Evolutionary conservation across 495 filamentous ascomycete species (phyloP).

Genomic region (Clohesyomyces aquaticus): DNA sequence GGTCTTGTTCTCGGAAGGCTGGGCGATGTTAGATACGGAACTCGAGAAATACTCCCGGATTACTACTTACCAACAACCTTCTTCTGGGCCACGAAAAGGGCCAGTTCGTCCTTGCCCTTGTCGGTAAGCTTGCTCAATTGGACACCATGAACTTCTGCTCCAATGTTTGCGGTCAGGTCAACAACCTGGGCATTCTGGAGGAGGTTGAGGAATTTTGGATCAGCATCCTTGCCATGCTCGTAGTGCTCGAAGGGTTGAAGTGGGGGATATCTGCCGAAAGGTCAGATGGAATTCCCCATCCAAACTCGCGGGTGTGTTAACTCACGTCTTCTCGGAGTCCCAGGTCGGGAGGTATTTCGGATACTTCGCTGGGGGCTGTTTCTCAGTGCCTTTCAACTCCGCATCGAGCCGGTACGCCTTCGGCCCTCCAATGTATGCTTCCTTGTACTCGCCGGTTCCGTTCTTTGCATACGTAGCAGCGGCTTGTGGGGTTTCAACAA

Average conservation of each 20-base stretch:
- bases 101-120: slow-evolving; percentile 78
- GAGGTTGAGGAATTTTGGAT: slow-evolving; percentile 68
- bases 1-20: slow-evolving; percentile 79
- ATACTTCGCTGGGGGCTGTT: slow-evolving; percentile 59
- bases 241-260: slow-evolving; percentile 70
- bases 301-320: slow-evolving; percentile 23
- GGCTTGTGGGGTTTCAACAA: slow-evolving; percentile 37
- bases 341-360: slow-evolving; percentile 78
- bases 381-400: slow-evolving; percentile 45
- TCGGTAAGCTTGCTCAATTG: slow-evolving; percentile 70
- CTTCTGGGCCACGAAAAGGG: slow-evolving; percentile 74
- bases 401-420: slow-evolving; percentile 37
- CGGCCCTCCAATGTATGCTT: slow-evolving; percentile 43
- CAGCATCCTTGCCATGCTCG: slow-evolving; percentile 75
- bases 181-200: slow-evolving; percentile 57
- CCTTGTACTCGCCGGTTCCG: slow-evolving; percentile 39
- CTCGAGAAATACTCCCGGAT: not conserved
- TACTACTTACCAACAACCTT: slow-evolving; percentile 64
- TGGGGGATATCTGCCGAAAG: slow-evolving; percentile 55
- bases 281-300: slow-evolving; percentile 15
- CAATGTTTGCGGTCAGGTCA: slow-evolving; percentile 73
- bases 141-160: slow-evolving; percentile 74
- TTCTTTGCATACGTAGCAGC: slow-evolving; percentile 27
- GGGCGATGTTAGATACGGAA: slow-evolving; percentile 3
- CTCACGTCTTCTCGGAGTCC: slow-evolving; percentile 59